These are phyloP conservation scores for Pycnococcus provasolii DNA, from an alignment of 139 green algal species.

Conservation along the genomic window DNA sequence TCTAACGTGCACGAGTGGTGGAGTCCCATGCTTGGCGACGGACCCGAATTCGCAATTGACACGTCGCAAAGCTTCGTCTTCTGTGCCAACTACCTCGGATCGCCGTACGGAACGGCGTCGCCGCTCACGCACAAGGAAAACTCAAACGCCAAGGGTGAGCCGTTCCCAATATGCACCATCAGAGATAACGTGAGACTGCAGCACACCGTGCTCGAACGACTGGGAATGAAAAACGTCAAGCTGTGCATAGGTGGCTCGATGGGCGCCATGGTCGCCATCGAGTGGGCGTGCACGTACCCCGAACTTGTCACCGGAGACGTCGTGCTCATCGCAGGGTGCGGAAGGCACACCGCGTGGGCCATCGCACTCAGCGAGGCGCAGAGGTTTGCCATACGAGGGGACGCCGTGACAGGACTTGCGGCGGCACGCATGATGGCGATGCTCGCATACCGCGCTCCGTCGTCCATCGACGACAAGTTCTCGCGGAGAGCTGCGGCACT, in stretches of 20 bases:
- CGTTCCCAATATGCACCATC: slow-evolving; percentile 12
- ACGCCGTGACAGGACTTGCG: slow-evolving; percentile 14
- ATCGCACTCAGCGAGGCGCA: slow-evolving; percentile 26
- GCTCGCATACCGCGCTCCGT: slow-evolving; percentile 19
- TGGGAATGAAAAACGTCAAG: slow-evolving; percentile 7
- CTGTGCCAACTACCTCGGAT: slow-evolving; percentile 23
- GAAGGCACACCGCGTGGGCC: slow-evolving; percentile 26
- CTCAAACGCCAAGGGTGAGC: not conserved
- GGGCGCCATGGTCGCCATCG: slow-evolving; percentile 22
- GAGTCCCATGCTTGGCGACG: not conserved
- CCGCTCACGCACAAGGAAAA: slow-evolving; percentile 8
- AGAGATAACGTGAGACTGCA: slow-evolving; percentile 16
- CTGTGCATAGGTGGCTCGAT: slow-evolving; percentile 17
- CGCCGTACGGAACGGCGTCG: slow-evolving; percentile 16
- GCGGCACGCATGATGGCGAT: slow-evolving; percentile 26
- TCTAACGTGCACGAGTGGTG: slow-evolving; percentile 25
- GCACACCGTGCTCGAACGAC: slow-evolving; percentile 5
- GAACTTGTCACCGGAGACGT: slow-evolving; percentile 17
- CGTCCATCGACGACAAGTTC: slow-evolving; percentile 21
- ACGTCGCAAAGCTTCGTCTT: slow-evolving; percentile 14
- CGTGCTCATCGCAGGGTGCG: slow-evolving; percentile 21
- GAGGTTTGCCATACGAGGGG: slow-evolving; percentile 10
- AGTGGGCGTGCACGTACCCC: slow-evolving; percentile 18
- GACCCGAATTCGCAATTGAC: not conserved
- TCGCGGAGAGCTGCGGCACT: not conserved